Evolutionary conservation across 192 early-diverging fungal genomes (phyloP), one percentile per base, ranked within the genome.

Genomic region (Coemansia biformis): DNA sequence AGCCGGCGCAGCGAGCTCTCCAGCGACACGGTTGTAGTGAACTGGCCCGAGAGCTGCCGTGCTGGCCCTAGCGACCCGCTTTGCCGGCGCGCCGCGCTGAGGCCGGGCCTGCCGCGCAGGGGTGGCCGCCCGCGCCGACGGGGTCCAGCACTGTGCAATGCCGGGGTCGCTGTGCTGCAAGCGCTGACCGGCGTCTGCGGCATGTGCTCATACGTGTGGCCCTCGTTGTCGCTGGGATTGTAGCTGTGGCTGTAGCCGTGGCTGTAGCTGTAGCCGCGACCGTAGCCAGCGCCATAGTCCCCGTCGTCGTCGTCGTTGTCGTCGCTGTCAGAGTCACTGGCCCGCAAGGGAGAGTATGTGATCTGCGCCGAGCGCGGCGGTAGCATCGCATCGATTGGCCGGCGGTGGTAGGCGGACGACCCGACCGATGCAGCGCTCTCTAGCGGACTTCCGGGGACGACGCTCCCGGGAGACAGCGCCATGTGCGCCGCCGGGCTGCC

Each of bases 1-100:
- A 86, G 56, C 44, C 85, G 86, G 40, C 59, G 44, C 21, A 84
- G 77, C 24, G 83, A 72, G 17, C 79, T 71, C 33, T 79, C 80
- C 24, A 91, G 66, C 46, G 71, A 59, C 48, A 66, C 60, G 8
- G 71, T 63, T 12, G 71, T 75, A 2, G 54, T 58, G 18, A 46
- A 15, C 14, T 41, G 9, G 19, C 46, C 47, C 5, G 16, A 26
- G 18, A 47, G 49, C 50, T 38, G 36, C 7, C 53, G 66, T 36
- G 46, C 7, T 12, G 48, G 17, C 30, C 38, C 15, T 1, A 22
- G 38, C 9, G 32, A 24, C 14, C 43, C 33, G 23, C 28, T 18
- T 17, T 35, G 35, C 26, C n/a, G 35, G 30, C 49, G 40, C 17
- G 50, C 31, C 16, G 30, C 38, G 51, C 51, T 39, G 24, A 37